Evolutionary conservation across 305 asterid genomes (phyloP), one percentile per base, ranked within the genome.

Genomic region (Andrographis paniculata): DNA sequence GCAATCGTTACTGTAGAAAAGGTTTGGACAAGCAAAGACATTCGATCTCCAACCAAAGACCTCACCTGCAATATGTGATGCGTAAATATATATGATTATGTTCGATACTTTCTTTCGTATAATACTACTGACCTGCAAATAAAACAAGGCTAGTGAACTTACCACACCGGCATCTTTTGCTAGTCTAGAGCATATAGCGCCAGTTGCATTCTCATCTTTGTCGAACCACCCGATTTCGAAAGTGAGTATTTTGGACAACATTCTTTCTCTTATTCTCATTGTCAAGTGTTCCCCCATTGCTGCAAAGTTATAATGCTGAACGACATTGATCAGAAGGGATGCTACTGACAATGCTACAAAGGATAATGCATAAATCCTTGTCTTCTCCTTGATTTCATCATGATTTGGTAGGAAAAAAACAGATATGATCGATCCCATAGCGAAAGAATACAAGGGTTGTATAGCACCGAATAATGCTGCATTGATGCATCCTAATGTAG

Each of bases 101-200:
- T 15, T 30, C 16, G 10, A 16, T 43, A 14, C n/a, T 6, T 35
- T 27, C 1, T 13, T n/a, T 5, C 40, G n/a, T 12, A 35, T 12
- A 35, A n/a, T 4, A 35, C 12, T 12, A 13, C 12, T 0, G 9
- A 6, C 14, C n/a, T 3, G 16, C 6, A 19, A 9, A 36, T 8
- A 14, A 58, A 41, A 9, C 17, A 13, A 22, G 41, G 35, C 14
- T 42, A 43, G 17, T 5, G 14, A 35, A 28, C 66, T 19, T 61
- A 85, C 95, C 91, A 81, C 94, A 64, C 81, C 84, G 73, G 99
- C 99, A 63, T 92, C 99, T 52, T 84, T 87, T 48, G 95, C 95
- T 5, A 92, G 85, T 53, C 96, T 66, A 8, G 95, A 71, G 78
- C 99, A 92, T 30, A 92, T 61, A n/a, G 96, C 94, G 17, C 95